phyloP scores from a whole-genome alignment of 768 basidiomycete genomes.

The Lactarius evosmus region DNA sequence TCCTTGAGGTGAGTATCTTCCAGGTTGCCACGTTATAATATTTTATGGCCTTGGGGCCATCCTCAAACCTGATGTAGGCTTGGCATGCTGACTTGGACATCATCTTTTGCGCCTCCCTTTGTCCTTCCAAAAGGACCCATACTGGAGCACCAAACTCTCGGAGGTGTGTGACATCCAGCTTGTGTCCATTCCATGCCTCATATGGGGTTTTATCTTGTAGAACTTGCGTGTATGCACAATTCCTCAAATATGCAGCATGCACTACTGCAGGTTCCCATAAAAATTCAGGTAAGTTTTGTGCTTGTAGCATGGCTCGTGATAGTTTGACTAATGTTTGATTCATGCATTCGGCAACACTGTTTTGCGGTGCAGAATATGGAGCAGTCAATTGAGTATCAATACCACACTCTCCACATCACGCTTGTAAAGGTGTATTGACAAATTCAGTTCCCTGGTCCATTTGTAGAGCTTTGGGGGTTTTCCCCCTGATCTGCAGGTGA shows the following conservation, averaged over 20 bases:
- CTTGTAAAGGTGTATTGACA: background rate
- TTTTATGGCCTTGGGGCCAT: too few relatives aligned
- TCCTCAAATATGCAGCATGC: too few relatives aligned
- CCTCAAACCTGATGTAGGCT: too few relatives aligned
- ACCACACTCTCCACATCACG: background rate
- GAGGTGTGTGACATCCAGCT: background rate
- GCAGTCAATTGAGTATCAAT: background rate
- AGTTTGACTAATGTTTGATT: background rate
- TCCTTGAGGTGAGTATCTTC: too few relatives aligned
- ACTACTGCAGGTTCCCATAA: background rate
- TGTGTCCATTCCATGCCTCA: background rate
- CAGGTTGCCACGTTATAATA: too few relatives aligned
- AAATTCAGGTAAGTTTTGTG: background rate
- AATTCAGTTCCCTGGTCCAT: background rate
- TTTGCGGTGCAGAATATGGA: background rate
- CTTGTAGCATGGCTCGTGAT: background rate
- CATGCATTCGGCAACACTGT: background rate
- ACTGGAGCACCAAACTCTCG: background rate
- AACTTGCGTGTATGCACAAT: too few relatives aligned
- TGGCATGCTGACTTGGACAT: too few relatives aligned
- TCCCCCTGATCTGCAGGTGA: background rate
- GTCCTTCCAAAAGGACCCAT: too few relatives aligned
- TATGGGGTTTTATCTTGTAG: too few relatives aligned
- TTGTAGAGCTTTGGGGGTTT: background rate
- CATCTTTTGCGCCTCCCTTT: too few relatives aligned